Percentiles rank a stretch among this genome's conserved stretches.
Conservation (phyloP, 164 flowering plant species). For the Aristolochia californica region DNA sequence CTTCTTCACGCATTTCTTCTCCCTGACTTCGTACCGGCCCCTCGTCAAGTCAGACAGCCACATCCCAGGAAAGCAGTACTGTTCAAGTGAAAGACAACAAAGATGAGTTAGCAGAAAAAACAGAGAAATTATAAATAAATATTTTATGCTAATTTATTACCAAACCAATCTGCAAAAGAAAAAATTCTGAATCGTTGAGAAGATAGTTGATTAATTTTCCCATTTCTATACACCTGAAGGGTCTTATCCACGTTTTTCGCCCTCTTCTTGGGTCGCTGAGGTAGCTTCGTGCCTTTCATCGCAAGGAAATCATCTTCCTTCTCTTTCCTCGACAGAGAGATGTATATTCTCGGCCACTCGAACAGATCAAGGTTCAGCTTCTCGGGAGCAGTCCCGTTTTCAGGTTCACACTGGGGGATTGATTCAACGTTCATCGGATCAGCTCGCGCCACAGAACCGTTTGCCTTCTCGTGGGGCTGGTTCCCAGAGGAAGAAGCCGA, state of each 20-base stretch:
- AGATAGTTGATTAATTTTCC: too few species aligned
- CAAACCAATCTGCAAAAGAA: neutral
- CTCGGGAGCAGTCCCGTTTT: conserved; percentile 9
- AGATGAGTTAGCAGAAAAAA: neutral
- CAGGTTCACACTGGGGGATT: conserved; percentile 4
- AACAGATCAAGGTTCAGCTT: conserved; percentile 23
- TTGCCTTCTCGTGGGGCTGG: conserved; percentile 5
- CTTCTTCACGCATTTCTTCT: conserved; percentile 81
- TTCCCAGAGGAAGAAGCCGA: neutral
- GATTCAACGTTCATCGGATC: conserved; percentile 8
- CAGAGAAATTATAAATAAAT: neutral
- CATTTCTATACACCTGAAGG: conserved; percentile 55
- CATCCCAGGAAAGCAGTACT: conserved; percentile 49
- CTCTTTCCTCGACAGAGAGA: conserved; percentile 59
- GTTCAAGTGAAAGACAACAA: conserved; percentile 8
- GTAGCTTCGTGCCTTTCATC: conserved; percentile 66
- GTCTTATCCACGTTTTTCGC: conserved; percentile 50
- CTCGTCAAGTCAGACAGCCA: conserved; percentile 66
- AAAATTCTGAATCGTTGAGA: neutral
- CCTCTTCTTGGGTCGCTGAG: conserved; percentile 77
- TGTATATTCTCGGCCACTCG: conserved; percentile 50
- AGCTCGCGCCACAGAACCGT: conserved; percentile 2
- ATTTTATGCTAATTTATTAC: too few species aligned
- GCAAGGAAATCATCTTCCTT: conserved; percentile 75
- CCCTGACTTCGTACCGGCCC: conserved; percentile 73